A percentile compares a stretch with the other conserved stretches of the same genome.
Evolutionary conservation across 768 basidiomycete species (phyloP).

Genomic region (Mycena olivaceomarginata): DNA sequence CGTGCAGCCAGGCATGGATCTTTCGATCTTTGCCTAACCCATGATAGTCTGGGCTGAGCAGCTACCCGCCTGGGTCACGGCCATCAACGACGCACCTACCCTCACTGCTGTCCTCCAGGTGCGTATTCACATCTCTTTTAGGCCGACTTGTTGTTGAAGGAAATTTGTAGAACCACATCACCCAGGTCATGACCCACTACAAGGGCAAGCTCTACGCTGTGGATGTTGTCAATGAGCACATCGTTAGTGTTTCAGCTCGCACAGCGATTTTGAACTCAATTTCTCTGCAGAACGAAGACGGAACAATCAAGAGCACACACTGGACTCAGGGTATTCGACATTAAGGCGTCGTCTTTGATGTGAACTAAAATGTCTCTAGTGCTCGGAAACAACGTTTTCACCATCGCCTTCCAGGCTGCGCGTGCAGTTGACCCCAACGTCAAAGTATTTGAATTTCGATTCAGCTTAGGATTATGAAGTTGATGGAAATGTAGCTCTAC

Average conservation of each 20-base stretch:
- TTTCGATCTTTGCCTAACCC: background rate
- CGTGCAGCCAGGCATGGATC: background rate
- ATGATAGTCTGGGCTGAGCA: conserved; percentile 57
- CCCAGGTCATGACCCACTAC: conserved; percentile 65
- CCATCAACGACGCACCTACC: conserved; percentile 59
- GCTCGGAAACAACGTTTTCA: conserved; percentile 62
- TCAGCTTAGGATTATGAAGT: background rate
- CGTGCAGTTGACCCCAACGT: conserved; percentile 68
- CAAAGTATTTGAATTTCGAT: conserved; percentile 51
- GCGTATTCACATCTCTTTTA: background rate
- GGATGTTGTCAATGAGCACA: conserved; percentile 41
- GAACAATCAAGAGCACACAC: conserved; percentile 40
- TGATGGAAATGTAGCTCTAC: conserved; percentile 49
- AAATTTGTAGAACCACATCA: conserved; percentile 63
- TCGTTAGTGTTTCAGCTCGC: conserved; percentile 3
- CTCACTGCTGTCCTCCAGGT: conserved; percentile 53
- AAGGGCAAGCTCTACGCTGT: conserved; percentile 62
- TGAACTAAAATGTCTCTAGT: background rate
- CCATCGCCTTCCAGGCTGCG: conserved; percentile 71
- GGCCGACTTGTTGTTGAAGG: background rate
- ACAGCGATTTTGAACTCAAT: background rate
- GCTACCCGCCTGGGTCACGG: conserved; percentile 64
- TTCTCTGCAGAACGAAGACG: conserved; percentile 30
- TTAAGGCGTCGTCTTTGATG: background rate
- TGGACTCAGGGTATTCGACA: conserved; percentile 22